Conservation (phyloP, 140 eudicot genomes). For the Senecio squalidus region DNA sequence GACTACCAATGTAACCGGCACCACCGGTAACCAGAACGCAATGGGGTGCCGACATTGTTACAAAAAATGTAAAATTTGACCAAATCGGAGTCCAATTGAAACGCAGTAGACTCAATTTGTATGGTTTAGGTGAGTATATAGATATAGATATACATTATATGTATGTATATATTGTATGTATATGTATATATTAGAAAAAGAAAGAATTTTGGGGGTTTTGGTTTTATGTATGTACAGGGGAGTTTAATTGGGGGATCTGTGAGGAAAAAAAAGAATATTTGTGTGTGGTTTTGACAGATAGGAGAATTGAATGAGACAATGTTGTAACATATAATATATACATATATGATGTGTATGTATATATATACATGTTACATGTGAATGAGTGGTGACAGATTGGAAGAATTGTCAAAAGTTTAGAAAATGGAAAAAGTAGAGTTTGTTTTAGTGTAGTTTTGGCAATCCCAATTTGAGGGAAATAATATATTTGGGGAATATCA, state of each 20-base stretch:
- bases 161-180: too few relatives aligned
- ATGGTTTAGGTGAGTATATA: not conserved
- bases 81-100: conserved; percentile 24
- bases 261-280: conserved; percentile 19
- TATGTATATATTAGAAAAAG: too few relatives aligned
- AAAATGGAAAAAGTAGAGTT: conserved; percentile 13
- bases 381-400: conserved; percentile 28
- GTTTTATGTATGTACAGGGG: conserved; percentile 16
- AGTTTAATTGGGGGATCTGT: conserved; percentile 18
- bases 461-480: conserved; percentile 26
- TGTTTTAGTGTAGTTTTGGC: conserved; percentile 27
- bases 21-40: conserved; percentile 88
- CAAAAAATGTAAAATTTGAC: not conserved
- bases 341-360: conserved; percentile 9
- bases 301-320: conserved; percentile 34
- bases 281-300: conserved; percentile 35
- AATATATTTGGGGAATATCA: conserved; percentile 22
- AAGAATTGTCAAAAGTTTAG: not conserved
- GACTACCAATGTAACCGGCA: conserved; percentile 94
- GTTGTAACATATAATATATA: too few relatives aligned
- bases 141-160: not conserved
- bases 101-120: conserved; percentile 9
- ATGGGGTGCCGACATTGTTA: conserved; percentile 35
- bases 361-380: conserved; percentile 15
- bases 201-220: conserved; percentile 2